Evolutionary conservation across 1,284 basidiomycete species (phyloP), one percentile per base, ranked within the genome.

Genomic region (Melampsora larici-populina): DNA sequence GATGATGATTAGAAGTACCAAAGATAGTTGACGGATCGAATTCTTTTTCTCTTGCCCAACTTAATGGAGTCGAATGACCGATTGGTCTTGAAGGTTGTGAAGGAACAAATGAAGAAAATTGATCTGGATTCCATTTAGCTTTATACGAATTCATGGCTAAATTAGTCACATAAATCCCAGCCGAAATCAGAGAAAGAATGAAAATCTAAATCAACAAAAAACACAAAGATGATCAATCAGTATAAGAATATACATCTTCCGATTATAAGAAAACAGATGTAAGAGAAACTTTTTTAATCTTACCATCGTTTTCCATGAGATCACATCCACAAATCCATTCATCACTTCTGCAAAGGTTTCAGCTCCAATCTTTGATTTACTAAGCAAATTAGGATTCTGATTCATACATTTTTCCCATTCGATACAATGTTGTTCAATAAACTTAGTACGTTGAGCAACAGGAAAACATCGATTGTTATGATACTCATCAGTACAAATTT

Each of bases 281-380:
- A 36, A 36, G 36, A 36, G 36, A n/a, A n/a, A n/a, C n/a, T n/a
- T n/a, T 36, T 36, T 36, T 9, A 36, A 36, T 4, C 9, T 62
- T 73, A 79, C 78, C 83, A 84, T 83, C 31, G 81, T 83, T 79
- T 84, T 84, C 82, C 82, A 84, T 79, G 82, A 83, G n/a, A 84
- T 82, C 13, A 80, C 81, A 69, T 84, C 83, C 36, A 84, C 82
- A 76, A 84, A 84, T 31, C 83, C 82, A 66, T 84, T 83, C 31
- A 83, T 80, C 33, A 84, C 82, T 68, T 83, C 82, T 31, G 83
- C 83, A 65, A 83, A 81, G 0, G 83, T 84, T 70, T 84, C 83
- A 24, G 83, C 83, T 1, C 81, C 82, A 69, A 84, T 82, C 18
- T 81, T 80, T 6, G 83, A 81, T n/a, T 81, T 80, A 29, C 82